Evolutionary conservation across 2,329 filamentous ascomycete species (phyloP).

Genomic region (Fusarium sp.): DNA sequence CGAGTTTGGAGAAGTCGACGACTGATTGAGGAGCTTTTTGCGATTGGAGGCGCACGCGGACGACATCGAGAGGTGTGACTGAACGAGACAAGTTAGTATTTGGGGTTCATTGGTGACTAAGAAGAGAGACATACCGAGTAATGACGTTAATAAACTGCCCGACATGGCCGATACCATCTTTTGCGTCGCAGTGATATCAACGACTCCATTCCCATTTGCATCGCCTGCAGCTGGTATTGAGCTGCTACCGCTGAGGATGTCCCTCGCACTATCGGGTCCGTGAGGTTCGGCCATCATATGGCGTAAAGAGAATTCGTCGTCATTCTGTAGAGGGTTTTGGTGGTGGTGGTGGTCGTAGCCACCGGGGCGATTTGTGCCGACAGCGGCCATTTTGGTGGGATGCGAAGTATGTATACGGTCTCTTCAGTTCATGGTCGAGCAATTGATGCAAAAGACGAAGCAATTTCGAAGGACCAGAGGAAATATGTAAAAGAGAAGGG

Average conservation of each 20-base stretch:
- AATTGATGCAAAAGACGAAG: conserved; percentile 4
- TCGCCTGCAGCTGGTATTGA: conserved; percentile 22
- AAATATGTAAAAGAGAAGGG: not conserved
- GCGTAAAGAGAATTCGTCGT: conserved; percentile 48
- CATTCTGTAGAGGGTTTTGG: conserved; percentile 40
- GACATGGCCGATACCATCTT: conserved; percentile 96
- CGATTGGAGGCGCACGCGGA: conserved; percentile 92
- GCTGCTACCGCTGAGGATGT: conserved; percentile 10
- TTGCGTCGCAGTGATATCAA: conserved; percentile 83
- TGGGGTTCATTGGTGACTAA: no score
- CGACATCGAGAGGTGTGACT: conserved; percentile 97
- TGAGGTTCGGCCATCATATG: conserved; percentile 42
- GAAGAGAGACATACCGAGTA: conserved; percentile 75
- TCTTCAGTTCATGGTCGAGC: conserved; percentile 32
- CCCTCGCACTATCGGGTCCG: conserved; percentile 17
- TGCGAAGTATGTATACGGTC: conserved; percentile 5
- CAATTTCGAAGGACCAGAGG: not conserved
- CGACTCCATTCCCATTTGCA: conserved; percentile 52
- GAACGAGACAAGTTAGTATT: conserved; percentile 23
- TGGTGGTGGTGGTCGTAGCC: conserved; percentile 39
- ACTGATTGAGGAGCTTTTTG: conserved; percentile 68
- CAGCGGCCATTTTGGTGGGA: conserved; percentile 40
- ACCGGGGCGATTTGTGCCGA: conserved; percentile 39
- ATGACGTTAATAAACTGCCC: conserved; percentile 88
- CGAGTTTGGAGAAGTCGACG: conserved; percentile 66